phyloP scores from a whole-genome alignment of 164 flowering plant genomes.

The Sedum album region DNA sequence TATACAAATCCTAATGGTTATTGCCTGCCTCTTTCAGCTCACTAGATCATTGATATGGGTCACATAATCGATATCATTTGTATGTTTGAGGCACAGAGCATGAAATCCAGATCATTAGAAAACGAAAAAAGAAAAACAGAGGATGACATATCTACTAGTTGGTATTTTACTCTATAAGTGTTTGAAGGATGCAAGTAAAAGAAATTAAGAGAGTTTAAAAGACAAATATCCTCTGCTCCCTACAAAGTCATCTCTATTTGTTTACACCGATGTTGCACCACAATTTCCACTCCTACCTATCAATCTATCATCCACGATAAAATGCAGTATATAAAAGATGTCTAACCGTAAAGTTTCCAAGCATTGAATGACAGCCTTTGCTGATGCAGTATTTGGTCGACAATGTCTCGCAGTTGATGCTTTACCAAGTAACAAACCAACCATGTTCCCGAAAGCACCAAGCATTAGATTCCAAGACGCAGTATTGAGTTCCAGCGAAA shows the following conservation, averaged over 20 bases:
- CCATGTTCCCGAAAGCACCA: constrained; percentile 32
- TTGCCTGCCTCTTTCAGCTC: background rate
- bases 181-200: too few relatives aligned
- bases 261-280: background rate
- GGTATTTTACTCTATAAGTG: background rate
- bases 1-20: background rate
- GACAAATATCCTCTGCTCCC: background rate
- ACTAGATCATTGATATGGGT: background rate
- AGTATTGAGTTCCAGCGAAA: constrained; percentile 38
- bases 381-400: constrained; percentile 18
- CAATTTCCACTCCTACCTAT: background rate
- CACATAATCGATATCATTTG: background rate
- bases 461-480: constrained; percentile 44
- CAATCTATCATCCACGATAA: background rate
- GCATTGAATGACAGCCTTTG: constrained; percentile 29
- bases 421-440: constrained; percentile 26
- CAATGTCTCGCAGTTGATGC: constrained; percentile 11
- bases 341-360: constrained; percentile 59
- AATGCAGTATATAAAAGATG: background rate
- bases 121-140: background rate
- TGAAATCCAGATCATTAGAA: background rate
- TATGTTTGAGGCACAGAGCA: background rate
- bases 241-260: background rate
- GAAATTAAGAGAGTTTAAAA: too few relatives aligned
- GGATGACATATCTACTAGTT: background rate